Evolutionary conservation across 2,329 filamentous ascomycete genomes (phyloP), one percentile per base, ranked within the genome.

Genomic region (Colletotrichum abscissum): DNA sequence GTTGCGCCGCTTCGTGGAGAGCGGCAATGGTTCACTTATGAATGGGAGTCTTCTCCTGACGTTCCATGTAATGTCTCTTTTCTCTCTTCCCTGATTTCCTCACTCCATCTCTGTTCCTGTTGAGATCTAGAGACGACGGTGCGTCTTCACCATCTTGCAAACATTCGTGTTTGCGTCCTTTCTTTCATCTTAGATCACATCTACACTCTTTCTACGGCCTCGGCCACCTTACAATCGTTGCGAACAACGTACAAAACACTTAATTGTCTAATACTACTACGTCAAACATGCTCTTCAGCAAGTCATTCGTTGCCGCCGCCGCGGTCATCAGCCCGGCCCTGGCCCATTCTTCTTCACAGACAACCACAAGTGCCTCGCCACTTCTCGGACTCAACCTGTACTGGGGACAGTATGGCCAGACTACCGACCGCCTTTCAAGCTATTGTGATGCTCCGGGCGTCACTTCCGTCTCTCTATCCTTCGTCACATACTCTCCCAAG

Each of bases 401-500:
- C 78, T 85, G 83, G 82, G 84, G 84, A 14, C 84, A 85, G 79
- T 70, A 75, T 22, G 78, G 79, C 5, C 63, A 63, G 22, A 19
- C 67, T 24, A 65, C 66, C 30, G 81, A 83, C 26, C 60, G 78
- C 28, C 79, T 86, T 24, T 74, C 77, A 24, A 65, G 76, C 11
- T 81, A 84, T 76, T 86, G 84, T 67, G 68, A 68, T 73, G 80
- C 83, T 75, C 76, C 76, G 63, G 81, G 80, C 16, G 78, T 84
- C 54, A 80, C 84, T 63, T 84, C 80, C 66, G 80, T 84, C 52
- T 82, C 83, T 2, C 72, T 86, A 28, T 77, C 79, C 42, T 85
- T 86, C 71, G 79, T 86, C 69, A 84, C 81, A 75, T 73, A 76
- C 58, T 77, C 82, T 22, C 84, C 84, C 6, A 82, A 85, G 77